Evolutionary conservation across 2,329 filamentous ascomycete species (phyloP).

Genomic region (Arthrobotrys conoides): DNA sequence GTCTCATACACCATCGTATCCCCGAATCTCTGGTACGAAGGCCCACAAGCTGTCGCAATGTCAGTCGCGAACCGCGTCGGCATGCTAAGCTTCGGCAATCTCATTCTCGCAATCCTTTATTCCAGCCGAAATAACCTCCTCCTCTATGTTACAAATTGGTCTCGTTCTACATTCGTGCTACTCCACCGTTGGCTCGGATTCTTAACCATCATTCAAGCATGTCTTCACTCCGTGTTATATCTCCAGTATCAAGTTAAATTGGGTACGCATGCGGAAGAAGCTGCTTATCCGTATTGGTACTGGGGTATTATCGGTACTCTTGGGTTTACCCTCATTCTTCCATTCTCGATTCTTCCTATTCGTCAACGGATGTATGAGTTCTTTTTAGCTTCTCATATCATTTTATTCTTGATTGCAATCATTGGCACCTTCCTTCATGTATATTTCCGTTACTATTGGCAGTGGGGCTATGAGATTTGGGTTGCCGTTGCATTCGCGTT

Average conservation of each 20-base stretch:
- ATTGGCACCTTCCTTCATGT: constrained; percentile 67
- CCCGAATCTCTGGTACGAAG: constrained; percentile 64
- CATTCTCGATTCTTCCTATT: constrained; percentile 63
- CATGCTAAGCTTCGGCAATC: constrained; percentile 66
- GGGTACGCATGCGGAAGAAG: constrained; percentile 62
- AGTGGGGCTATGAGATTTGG: constrained; percentile 68
- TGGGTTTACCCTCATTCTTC: constrained; percentile 63
- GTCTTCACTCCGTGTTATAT: constrained; percentile 66
- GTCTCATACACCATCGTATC: constrained; percentile 64
- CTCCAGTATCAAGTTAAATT: constrained; percentile 63
- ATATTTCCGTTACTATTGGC: constrained; percentile 66
- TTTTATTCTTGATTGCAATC: constrained; percentile 65
- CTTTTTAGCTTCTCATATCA: constrained; percentile 65
- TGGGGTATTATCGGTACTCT: constrained; percentile 66
- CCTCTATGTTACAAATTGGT: constrained; percentile 66
- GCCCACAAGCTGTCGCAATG: constrained; percentile 63
- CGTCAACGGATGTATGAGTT: constrained; percentile 65
- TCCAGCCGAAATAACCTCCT: constrained; percentile 67
- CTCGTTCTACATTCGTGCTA: constrained; percentile 66
- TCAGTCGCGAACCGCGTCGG: constrained; percentile 62
- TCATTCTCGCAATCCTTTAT: constrained; percentile 66
- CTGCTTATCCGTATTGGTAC: constrained; percentile 65
- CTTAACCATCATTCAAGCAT: constrained; percentile 62
- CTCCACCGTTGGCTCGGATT: constrained; percentile 67
- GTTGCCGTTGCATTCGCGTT: constrained; percentile 65